Evolutionary conservation across 75 land plant species (phyloP), one percentile per base, ranked within the genome.

Genomic region (Azolla pinnata): DNA sequence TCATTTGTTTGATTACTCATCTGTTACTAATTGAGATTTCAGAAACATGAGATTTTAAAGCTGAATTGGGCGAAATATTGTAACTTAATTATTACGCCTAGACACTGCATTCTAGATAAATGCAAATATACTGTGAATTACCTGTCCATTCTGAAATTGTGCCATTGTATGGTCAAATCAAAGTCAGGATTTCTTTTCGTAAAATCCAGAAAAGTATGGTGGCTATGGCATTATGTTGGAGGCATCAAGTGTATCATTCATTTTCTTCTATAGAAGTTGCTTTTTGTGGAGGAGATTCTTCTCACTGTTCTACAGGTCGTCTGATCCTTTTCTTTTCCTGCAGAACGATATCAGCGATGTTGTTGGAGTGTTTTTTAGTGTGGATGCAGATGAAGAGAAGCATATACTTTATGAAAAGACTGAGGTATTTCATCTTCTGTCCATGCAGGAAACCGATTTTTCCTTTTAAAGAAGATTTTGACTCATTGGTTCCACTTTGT

Each of bases 381-480:
- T 75, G 33, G 75, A 75, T 65, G 78, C 69, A 10, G 75, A 75
- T 71, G 78, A 71, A 47, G 75, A 71, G 64, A 75, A 75, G 51
- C 78, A 71, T 55, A 71, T 75, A 29, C 60, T 75, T 21, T 71
- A 71, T 65, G 78, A 71, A 47, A 71, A 75, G 44, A 61, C 68
- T 10, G 75, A 75, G 78, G 77, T 75, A 75, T 23, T 18, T 0
- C n/a, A 18, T 56, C 12, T 56, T 27, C 7, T 31, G 26, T 16
- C 51, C 14, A 18, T 8, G 61, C 0, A 12, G 24, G n/a, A 24
- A 50, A 25, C 18, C 26, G 14, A 20, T 14, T 56, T 32, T 9
- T 25, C 16, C 45, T 14, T 0, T 29, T 29, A 10, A 26, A 20
- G 1, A 20, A 31, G 48, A 29, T 56, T 56, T 31, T 21, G 9